Percentiles rank a stretch among this genome's conserved stretches.
phyloP scores from a whole-genome alignment of 208 protist species.

The Blechomonas ayalai region DNA sequence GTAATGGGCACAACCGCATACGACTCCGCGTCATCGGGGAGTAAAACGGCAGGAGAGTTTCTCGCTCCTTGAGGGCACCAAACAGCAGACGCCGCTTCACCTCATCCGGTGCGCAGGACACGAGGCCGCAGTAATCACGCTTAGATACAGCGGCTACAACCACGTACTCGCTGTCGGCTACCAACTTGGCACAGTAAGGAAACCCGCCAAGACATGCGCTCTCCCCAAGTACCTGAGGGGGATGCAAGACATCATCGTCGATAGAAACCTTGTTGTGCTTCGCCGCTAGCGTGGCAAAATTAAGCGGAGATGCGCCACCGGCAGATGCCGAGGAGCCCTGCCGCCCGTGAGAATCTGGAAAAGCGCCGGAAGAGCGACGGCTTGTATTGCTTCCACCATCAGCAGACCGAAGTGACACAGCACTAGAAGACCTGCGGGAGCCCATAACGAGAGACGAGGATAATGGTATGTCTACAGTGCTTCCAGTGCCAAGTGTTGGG shows the following conservation, averaged over 20 bases:
- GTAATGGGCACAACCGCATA: slow-evolving; percentile 60
- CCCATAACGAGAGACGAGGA: too few species aligned
- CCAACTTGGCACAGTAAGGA: slow-evolving; percentile 35
- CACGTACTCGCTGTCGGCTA: slow-evolving; percentile 29
- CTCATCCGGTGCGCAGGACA: slow-evolving; percentile 17
- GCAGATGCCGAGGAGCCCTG: not conserved
- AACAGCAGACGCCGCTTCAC: slow-evolving; percentile 39
- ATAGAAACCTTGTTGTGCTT: not conserved
- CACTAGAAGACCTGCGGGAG: not conserved
- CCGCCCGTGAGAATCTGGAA: too few species aligned
- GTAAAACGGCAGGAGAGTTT: slow-evolving; percentile 51
- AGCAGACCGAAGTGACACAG: not conserved
- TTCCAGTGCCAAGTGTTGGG: too few species aligned
- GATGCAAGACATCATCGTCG: slow-evolving; percentile 15
- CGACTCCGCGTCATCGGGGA: slow-evolving; percentile 44
- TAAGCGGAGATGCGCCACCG: not conserved
- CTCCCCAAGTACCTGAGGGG: slow-evolving; percentile 61
- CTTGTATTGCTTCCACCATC: not conserved
- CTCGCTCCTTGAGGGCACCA: slow-evolving; percentile 35
- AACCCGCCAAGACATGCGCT: slow-evolving; percentile 47
- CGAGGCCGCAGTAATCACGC: slow-evolving; percentile 30
- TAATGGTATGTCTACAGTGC: too few species aligned
- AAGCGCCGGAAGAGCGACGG: too few species aligned
- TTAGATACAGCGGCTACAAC: slow-evolving; percentile 32
- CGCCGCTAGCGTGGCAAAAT: not conserved